Evolutionary conservation across 345 rosid genomes (phyloP).

Genomic region (Jatropha curcas): DNA sequence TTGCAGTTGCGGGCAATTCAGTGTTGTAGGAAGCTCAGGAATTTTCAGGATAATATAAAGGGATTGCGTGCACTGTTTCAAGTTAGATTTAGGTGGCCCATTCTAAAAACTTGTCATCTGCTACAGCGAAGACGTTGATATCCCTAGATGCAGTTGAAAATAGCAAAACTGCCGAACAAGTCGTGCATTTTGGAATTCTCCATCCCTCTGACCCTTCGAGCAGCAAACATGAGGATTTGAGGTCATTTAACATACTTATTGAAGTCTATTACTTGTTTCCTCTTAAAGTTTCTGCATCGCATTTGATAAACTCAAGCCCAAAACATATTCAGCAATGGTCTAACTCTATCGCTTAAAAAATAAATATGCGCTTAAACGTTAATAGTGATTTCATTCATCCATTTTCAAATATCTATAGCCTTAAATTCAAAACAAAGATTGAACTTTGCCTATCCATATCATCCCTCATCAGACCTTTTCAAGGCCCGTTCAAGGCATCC

Average conservation of each 20-base stretch:
- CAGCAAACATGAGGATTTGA: slow-evolving; percentile 30
- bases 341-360: too few species aligned
- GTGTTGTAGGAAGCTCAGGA: slow-evolving; percentile 12
- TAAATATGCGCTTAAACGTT: too few species aligned
- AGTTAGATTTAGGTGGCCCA: background rate
- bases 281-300: background rate
- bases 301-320: too few species aligned
- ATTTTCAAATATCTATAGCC: too few species aligned
- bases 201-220: background rate
- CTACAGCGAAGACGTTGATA: background rate
- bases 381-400: too few species aligned
- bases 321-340: too few species aligned
- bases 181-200: too few species aligned
- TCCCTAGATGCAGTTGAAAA: slow-evolving; percentile 18
- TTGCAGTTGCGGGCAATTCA: slow-evolving; percentile 18
- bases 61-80: background rate
- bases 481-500: slow-evolving; percentile 11
- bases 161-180: slow-evolving; percentile 26
- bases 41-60: slow-evolving; percentile 4
- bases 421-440: too few species aligned
- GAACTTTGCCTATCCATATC: too few species aligned
- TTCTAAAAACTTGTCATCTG: background rate
- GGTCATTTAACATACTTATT: slow-evolving; percentile 15
- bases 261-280: slow-evolving; percentile 18
- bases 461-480: too few species aligned